Evolutionary conservation across 495 filamentous ascomycete genomes (phyloP), one percentile per base, ranked within the genome.

Genomic region (Aspergillus taichungensis): DNA sequence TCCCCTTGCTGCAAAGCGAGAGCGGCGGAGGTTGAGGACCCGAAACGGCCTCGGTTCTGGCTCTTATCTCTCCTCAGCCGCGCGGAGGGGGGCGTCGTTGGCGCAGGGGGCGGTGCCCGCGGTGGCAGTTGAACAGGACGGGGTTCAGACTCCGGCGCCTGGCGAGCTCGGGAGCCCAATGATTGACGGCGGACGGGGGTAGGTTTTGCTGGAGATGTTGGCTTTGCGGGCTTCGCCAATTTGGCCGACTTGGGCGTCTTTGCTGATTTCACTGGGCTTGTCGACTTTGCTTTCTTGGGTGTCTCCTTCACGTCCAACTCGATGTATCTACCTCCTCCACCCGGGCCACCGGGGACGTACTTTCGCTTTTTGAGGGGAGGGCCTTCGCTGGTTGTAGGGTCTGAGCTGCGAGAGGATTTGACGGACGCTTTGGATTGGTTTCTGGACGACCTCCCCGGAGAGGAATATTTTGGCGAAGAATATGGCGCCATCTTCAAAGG

Each of bases 1-100:
- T 96, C 91, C 49, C 83, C 88, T 51, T 91, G 85, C 39, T 87
- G 87, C 18, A 88, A 77, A 18, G 88, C 88, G 32, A 87, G 84
- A 5, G 85, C 84, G 13, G 87, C 87, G 7, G 88, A 87, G 18
- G 89, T 88, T 13, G 88, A 87, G 12, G 86, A 90, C 53, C 79
- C 85, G 47, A 83, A 88, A 28, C 77, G 69, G 45, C 61, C 69
- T 35, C 60, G 75, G 53, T 54, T 71, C 52, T 65, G 70, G 49
- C 63, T 73, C 57, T 69, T 69, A 24, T 76, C 74, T 45, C 73
- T 65, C 52, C 71, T 63, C 3, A 75, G 72, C 46, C 77, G 72
- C 40, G 59, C 60, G 27, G 68, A 69, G n/a, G 69, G 68, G 13
- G 69, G 66, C 42, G 67, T 71, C 24, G 63, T 58, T 14, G 68